Evolutionary conservation across 1,139 yeast species (phyloP), one percentile per base, ranked within the genome.

Genomic region (Pichia inconspicua): DNA sequence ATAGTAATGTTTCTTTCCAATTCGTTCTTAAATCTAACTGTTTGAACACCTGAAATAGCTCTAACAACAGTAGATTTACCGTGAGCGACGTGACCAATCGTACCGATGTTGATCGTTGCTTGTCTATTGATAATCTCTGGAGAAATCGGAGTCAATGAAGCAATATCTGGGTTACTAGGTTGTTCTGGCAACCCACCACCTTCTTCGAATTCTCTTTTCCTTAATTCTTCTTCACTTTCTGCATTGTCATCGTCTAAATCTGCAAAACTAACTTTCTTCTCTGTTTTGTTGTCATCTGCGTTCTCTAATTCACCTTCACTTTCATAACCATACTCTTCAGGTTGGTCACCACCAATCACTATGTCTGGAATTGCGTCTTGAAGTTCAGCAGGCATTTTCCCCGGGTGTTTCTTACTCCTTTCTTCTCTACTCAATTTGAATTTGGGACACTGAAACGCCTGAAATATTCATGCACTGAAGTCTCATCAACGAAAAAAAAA

Each of bases 21-120:
- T 69, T 92, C 97, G 71, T 90, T 96, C 77, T 90, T 92, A 78
- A 94, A 94, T 71, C 98, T 86, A 58, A 94, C 98, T 17, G 98
- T 94, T 69, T 92, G 98, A 42, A 94, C 97, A 51, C 98, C 98
- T 2, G 97, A 90, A 58, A 94, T 94, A 56, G 99, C 99, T 72
- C 95, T 86, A 46, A 94, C 98, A 48, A 94, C 98, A 11, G 99
- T 94, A 47, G 96, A 84, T 69, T 94, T 94, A 72, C 99, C 99
- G 74, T 94, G 99, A 51, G 97, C 98, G 62, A 94, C 99, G 69
- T 92, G 98, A 54, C 98, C 98, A 69, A 92, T 92, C 53, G 98
- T 94, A 70, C 99, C 99, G 63, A 94, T 94, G 70, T 94, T 94
- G 65, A 94, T 89, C 48, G 99, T 94, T 51, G 99, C 99, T 73